Conservation (phyloP, 441 rosid species). For the Lepidium campestre region DNA sequence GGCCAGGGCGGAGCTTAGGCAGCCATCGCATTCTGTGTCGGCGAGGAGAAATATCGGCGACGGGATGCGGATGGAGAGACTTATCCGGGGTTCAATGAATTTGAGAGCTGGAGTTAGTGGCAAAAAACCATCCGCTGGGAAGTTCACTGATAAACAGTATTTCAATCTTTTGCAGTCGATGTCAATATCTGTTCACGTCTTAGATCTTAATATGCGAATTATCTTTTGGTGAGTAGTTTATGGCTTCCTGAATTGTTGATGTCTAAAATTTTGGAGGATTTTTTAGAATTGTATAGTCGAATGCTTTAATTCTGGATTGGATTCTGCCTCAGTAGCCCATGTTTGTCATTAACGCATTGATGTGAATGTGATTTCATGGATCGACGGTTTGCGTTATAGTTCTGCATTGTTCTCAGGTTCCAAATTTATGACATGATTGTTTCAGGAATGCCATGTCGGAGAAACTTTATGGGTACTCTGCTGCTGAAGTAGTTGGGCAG, state of each 20-base stretch:
- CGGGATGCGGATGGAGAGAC: conserved; percentile 52
- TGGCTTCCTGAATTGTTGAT: not conserved
- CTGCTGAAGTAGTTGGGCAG: conserved; percentile 59
- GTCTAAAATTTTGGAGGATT: not conserved
- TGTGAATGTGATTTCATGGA: not conserved
- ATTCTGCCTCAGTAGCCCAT: not conserved
- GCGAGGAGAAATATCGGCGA: too few species aligned
- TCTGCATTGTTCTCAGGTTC: not conserved
- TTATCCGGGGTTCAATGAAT: conserved; percentile 20
- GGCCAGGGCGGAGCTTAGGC: conserved; percentile 30
- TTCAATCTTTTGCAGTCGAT: conserved; percentile 76
- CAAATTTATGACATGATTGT: not conserved
- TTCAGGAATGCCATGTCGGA: conserved; percentile 79
- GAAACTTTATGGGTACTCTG: conserved; percentile 59
- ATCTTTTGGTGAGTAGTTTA: conserved; percentile 65
- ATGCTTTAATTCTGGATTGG: not conserved
- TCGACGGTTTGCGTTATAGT: not conserved
- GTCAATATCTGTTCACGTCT: conserved; percentile 79
- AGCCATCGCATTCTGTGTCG: conserved; percentile 37
- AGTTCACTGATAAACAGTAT: conserved; percentile 61
- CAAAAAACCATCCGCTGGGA: conserved; percentile 39
- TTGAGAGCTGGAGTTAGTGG: conserved; percentile 10
- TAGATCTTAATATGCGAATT: conserved; percentile 45
- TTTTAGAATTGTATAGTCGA: not conserved
- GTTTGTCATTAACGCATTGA: not conserved